These are phyloP conservation scores for Cercospora citrullina DNA, from an alignment of 2,329 filamentous ascomycete genomes.

Conservation along the genomic window DNA sequence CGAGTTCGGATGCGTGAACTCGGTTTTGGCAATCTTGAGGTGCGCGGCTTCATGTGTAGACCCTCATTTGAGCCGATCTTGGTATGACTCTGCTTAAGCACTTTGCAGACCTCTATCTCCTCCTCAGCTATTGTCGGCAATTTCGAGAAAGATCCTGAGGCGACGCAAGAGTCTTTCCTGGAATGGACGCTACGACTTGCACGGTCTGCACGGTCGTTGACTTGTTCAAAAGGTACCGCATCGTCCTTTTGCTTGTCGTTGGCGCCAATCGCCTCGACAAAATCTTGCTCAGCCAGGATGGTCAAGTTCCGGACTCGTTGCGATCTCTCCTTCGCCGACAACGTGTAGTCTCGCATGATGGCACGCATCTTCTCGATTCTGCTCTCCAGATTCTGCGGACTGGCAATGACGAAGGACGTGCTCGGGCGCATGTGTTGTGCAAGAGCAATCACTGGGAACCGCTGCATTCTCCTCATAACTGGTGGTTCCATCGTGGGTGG, in stretches of 20 bases:
- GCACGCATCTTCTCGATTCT: not conserved
- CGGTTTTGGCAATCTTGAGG: not conserved
- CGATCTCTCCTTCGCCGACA: not conserved
- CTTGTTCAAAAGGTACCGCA: not conserved
- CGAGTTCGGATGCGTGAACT: not conserved
- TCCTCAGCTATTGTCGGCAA: not conserved
- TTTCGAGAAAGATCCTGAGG: not conserved
- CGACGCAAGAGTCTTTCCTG: not conserved
- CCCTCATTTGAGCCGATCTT: not conserved
- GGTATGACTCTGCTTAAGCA: not conserved
- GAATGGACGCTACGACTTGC: not conserved
- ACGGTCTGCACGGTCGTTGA: not conserved
- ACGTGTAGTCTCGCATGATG: not conserved
- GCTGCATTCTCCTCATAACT: not conserved
- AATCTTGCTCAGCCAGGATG: not conserved
- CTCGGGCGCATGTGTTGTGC: not conserved
- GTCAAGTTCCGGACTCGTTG: not conserved
- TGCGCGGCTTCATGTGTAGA: not conserved
- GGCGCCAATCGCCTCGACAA: not conserved
- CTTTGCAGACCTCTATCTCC: not conserved
- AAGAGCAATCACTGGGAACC: not conserved
- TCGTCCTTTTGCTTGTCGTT: not conserved
- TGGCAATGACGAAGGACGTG: not conserved
- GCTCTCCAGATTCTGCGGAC: not conserved
- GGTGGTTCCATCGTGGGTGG: not conserved